Base-by-base conservation (phyloP, 306 rosid genomes). In the Sphenostylis stenocarpa region DNA sequence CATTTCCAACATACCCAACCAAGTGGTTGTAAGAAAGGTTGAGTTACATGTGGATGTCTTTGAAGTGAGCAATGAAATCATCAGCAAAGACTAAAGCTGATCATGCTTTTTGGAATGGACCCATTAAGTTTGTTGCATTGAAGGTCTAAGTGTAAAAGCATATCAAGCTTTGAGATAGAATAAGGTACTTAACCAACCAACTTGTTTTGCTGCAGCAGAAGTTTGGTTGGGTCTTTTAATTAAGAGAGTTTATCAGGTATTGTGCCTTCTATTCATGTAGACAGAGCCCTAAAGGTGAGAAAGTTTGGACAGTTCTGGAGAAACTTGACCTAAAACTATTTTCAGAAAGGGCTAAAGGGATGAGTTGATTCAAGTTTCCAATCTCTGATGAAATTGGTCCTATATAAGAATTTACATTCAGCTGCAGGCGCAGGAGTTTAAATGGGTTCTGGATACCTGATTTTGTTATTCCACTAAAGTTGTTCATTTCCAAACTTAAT, bases 291-390 rank as follows among this genome's bases (percentile, higher is more conserved):
- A 95, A 51, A 93, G 93, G 71, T 58, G 70, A 66, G 89, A 86
- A 57, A 88, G 93, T 76, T 89, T 86, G 56, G 84, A 89, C n/a
- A 93, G 56, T 80, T 88, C 88, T 16, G 70, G 70, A 8, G 95
- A 96, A 87, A 91, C 69, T 19, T 55, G 85, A 71, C 97, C 98
- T 17, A 91, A 89, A 93, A 84, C 23, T 86, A 73, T 91, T 93
- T 43, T 76, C 82, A 24, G 81, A 80, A 75, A 91, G 90, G 39
- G 84, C 7, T 13, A 93, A 74, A 44, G 49, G 6, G 29, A 81
- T 15, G 23, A 91, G 95, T 12, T 84, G 75, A 79, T 71, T 88
- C 80, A 93, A 86, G 57, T 87, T 88, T 51, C 92, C 95, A 65
- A 87, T 85, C 67, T 88, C 91, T 2, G 70, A 83, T 70, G 95